Base-by-base conservation (phyloP, 2,329 filamentous ascomycete species). In the Fusarium sp. region DNA sequence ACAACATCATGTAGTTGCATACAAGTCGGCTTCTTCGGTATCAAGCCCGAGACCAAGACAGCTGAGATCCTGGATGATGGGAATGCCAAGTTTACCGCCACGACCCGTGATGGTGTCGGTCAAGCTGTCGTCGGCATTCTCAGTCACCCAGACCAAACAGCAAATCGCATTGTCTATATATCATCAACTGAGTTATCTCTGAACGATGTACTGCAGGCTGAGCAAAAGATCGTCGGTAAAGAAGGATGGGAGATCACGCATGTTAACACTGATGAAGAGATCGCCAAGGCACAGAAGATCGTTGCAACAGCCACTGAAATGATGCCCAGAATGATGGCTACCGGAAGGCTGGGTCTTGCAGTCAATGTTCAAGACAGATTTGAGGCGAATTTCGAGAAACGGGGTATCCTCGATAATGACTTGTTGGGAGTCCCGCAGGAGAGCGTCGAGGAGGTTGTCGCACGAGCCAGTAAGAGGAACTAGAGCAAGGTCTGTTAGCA, bases 21-120 rank as follows among this genome's bases (percentile, higher is more conserved):
- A 2, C 9, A 35, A 27, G 15, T 27, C 8, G n/a, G 9, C 0
- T 45, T n/a, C 5, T 55, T 44, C 17, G 29, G 12, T 8, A 17
- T 46, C 3, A 13, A 17, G 1, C n/a, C 7, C 5, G 4, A 11
- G 14, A 9, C 1, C 12, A 35, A 35, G 5, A 35, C 29, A n/a
- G 29, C 29, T 15, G n/a, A 35, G n/a, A 10, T 56, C 10, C 31
- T 25, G 9, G 39, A 45, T 27, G 39, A 45, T 33, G n/a, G 53
- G 3, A 17, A 45, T 27, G 39, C 22, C 11, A 25, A n/a, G n/a
- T 27, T 56, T 25, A 46, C 18, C 10, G 31, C 14, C 6, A 35
- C 22, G 18, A 27, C n/a, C 13, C 31, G 29, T 4, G 13, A 46
- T 7, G 18, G 53, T 7, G 14, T 56, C 13, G 7, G 39, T 9